Base-by-base conservation (phyloP, 1,284 basidiomycete genomes). In the Paramarasmius palmivorus region DNA sequence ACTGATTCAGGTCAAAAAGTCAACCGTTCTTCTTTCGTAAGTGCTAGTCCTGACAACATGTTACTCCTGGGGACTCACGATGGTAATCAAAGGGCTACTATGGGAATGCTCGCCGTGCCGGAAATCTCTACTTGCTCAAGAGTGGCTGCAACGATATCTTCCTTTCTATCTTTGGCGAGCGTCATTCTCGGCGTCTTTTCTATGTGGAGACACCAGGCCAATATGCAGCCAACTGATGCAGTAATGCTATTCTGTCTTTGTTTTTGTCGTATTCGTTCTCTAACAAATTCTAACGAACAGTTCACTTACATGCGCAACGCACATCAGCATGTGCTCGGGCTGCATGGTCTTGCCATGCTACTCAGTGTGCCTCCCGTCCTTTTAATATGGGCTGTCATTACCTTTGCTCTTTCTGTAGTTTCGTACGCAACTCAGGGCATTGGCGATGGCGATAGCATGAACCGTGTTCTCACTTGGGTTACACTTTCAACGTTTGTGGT, bases 11-110 rank as follows among this genome's bases (percentile, higher is more conserved):
- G n/a, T n/a, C n/a, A n/a, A n/a, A n/a, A n/a, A 82, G 80, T 73
- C 79, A n/a, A 82, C 81, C 20, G 79, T 83, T 36, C 62, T 83
- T n/a, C 73, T 83, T 45, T 79, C 78, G 77, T 80, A 58, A 54
- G 77, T 64, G 12, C 22, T n/a, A n/a, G n/a, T n/a, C n/a, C n/a
- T n/a, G n/a, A n/a, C n/a, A n/a, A n/a, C n/a, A n/a, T n/a, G n/a
- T n/a, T n/a, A n/a, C n/a, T n/a, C n/a, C n/a, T 34, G 22, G 17
- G 14, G 15, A 25, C 26, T 39, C n/a, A 26, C 41, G 39, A 47
- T 23, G 52, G n/a, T n/a, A 25, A 42, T 17, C 19, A 20, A 50
- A 79, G 80, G 14, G 80, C 80, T 2, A 81, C 79, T 0, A 73
- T 82, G 5, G 75, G 76, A 3, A 68, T 82, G 46, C 63, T 83